Evolutionary conservation across 257 asterid species (phyloP), one percentile per base, ranked within the genome.

Genomic region (Verbascum thapsus): DNA sequence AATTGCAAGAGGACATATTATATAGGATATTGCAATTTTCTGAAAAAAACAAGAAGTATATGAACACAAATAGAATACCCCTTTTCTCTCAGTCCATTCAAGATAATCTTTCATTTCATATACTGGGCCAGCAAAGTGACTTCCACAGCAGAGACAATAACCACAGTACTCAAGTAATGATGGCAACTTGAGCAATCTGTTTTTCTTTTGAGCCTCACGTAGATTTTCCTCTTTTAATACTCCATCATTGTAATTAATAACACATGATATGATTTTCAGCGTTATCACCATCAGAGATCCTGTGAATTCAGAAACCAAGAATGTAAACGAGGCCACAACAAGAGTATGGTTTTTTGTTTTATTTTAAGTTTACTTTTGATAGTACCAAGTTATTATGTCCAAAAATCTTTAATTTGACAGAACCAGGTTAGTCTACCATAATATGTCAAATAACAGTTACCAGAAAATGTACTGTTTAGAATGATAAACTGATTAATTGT

Each of bases 51-150:
- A n/a, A n/a, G 38, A 43, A 41, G 16, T 4, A 52, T 37, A 47
- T 9, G 22, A 59, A 74, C 4, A 35, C 22, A 45, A 69, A 40
- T 19, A 35, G 18, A 32, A 62, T 78, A 90, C 98, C 85, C 98
- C 98, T 83, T 81, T 83, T 69, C 88, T 80, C 77, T 83, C 95
- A 0, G 88, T 86, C 98, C 98, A 91, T 41, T 91, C 88, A 63
- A 91, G 86, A 81, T 91, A 91, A 75, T 86, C 95, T 69, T 88
- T 86, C 87, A 94, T 88, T 76, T 94, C 99, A 72, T 74, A 94
- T 34, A 94, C 98, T 34, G 99, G 99, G 70, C 99, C 99, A 38
- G 99, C 99, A 83, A 94, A 90, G 83, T 94, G 99, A 67, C 92
- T 94, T 71, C 96, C 99, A 56, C 99, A 90, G 65, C 95, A 90